These are phyloP conservation scores for Boletus sensibilis DNA, from an alignment of 768 basidiomycete species.

Conservation along the genomic window DNA sequence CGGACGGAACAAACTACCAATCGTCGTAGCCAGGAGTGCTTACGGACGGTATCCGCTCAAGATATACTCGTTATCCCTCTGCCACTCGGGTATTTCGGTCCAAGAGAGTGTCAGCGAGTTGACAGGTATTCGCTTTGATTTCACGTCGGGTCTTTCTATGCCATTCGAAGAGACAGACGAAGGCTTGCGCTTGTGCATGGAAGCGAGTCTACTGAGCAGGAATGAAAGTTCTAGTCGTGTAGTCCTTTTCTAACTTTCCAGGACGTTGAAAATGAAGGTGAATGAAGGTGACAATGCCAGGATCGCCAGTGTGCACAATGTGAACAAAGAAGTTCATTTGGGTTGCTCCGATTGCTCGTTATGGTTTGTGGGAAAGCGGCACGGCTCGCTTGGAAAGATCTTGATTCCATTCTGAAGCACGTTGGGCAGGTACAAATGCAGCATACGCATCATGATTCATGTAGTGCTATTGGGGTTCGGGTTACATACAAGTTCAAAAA, in stretches of 20 bases:
- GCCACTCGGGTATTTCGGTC: slow-evolving; percentile 65
- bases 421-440: slow-evolving; percentile 21
- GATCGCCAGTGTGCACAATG: neutral
- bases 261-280: slow-evolving; percentile 7
- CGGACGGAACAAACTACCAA: slow-evolving; percentile 6
- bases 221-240: neutral
- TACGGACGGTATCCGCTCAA: slow-evolving; percentile 68
- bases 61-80: slow-evolving; percentile 74
- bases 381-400: slow-evolving; percentile 14
- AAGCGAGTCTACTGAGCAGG: neutral
- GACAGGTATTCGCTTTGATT: neutral
- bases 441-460: slow-evolving; percentile 9
- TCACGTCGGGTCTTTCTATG: neutral
- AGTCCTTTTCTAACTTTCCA: neutral
- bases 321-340: neutral
- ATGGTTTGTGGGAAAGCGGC: slow-evolving; percentile 16
- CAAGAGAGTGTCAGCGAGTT: slow-evolving; percentile 42
- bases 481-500: slow-evolving; percentile 19
- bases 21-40: slow-evolving; percentile 13
- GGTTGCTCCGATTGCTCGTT: neutral
- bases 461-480: slow-evolving; percentile 9
- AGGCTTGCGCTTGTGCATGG: slow-evolving; percentile 18
- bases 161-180: slow-evolving; percentile 11
- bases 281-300: neutral
- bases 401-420: slow-evolving; percentile 27